Conservation (phyloP, 106 monocot genomes). For the Dendrobium catenatum region DNA sequence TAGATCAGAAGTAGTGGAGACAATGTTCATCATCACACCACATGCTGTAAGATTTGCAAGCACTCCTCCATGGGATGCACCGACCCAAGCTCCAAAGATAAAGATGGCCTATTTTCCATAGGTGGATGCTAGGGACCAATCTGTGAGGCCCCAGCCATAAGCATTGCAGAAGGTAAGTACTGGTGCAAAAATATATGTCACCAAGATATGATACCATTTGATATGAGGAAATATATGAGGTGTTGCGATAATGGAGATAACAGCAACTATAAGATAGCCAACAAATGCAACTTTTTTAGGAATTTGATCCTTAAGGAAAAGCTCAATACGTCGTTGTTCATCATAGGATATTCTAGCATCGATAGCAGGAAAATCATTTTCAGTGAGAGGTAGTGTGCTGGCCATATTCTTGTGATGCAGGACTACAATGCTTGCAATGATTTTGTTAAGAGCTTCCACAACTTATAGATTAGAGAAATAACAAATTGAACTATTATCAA, state of each 20-base stretch:
- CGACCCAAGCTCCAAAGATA: conserved; percentile 38
- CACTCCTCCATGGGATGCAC: conserved; percentile 27
- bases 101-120: conserved; percentile 68
- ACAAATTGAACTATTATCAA: no score
- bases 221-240: conserved; percentile 33
- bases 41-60: conserved; percentile 43
- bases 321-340: conserved; percentile 19
- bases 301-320: conserved; percentile 46
- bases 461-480: no score
- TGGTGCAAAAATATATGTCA: conserved; percentile 32
- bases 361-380: not conserved
- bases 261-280: conserved; percentile 23
- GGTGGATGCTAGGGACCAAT: conserved; percentile 45
- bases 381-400: conserved; percentile 28
- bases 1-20: conserved; percentile 35
- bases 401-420: not conserved
- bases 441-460: no score
- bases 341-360: conserved; percentile 13
- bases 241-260: conserved; percentile 21
- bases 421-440: no score
- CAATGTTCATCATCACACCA: conserved; percentile 49
- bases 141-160: conserved; percentile 37
- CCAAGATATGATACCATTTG: conserved; percentile 47
- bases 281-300: conserved; percentile 17
- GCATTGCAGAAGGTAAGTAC: conserved; percentile 47